Base-by-base conservation (phyloP, 345 rosid species). In the Citrus trifoliata region DNA sequence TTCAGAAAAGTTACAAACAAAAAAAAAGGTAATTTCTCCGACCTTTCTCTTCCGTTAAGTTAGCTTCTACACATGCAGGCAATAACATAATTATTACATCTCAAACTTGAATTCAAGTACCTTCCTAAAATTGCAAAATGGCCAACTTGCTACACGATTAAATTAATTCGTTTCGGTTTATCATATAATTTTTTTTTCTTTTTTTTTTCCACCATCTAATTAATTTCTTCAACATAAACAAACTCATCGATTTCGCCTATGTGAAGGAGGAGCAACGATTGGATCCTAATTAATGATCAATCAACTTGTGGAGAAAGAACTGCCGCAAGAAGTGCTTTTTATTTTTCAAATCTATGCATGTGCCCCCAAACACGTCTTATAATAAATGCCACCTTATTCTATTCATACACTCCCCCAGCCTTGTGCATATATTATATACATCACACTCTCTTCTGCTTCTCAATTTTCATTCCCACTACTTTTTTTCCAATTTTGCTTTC, bases 41-140 rank as follows among this genome's bases (percentile, higher is more conserved):
- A 66, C 73, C 65, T 67, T 67, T 5, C 83, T 63, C 60, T 25
- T 22, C 83, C 86, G 70, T 56, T 21, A 77, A 80, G 81, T 73
- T 64, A 77, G 79, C 79, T 40, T 5, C 38, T 25, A 37, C 80
- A 79, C 78, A 83, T 82, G 80, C 64, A 70, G 67, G 71, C 42
- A 74, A 14, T 37, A 24, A 32, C 40, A 18, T 46, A 46, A 12
- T 13, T 13, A 13, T 46, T 46, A 46, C 51, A 46, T 46, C 51
- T 46, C 51, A 46, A 46, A 13, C 51, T 46, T 46, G 18, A 46
- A 46, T 46, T 46, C 51, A 46, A 12, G 51, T 46, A 13, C 51
- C 51, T 46, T 12, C 51, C 18, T 46, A 46, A 46, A 13, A 60
- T 0, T 60, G 27, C 30, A n/a, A 60, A 24, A 25, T 60, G 28